A percentile compares a stretch with the other conserved stretches of the same genome.
Evolutionary conservation across 78 protist species (phyloP).

Genomic region (Dictyostelium discoideum): DNA sequence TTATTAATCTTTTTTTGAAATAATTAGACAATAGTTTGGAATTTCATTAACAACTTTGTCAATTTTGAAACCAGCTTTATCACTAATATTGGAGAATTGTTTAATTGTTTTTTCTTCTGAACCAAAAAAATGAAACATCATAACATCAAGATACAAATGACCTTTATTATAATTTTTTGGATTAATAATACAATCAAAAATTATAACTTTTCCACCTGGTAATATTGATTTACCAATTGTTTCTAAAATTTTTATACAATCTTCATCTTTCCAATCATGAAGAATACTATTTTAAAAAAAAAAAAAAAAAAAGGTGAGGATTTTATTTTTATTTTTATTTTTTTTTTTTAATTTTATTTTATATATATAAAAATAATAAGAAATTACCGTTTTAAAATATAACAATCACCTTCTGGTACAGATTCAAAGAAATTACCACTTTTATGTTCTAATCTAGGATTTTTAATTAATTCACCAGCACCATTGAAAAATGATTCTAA

Average conservation of each 20-base stretch:
- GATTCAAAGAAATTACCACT: conserved; percentile 42
- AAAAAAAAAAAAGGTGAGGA: no score
- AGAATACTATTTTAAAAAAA: not conserved
- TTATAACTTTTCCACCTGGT: conserved; percentile 10
- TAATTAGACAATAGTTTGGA: not conserved
- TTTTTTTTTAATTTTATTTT: no score
- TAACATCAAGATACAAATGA: not conserved
- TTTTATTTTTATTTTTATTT: no score
- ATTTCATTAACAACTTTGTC: not conserved
- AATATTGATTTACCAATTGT: conserved; percentile 17
- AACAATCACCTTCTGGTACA: conserved; percentile 49
- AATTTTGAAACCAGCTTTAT: not conserved
- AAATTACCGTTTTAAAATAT: conserved; percentile 4
- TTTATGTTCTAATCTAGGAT: conserved; percentile 36
- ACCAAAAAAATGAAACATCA: not conserved
- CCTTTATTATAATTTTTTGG: not conserved
- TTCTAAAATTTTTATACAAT: not conserved
- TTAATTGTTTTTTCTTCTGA: not conserved
- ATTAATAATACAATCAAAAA: conserved; percentile 2
- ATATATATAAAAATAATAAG: not conserved
- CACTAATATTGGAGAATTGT: not conserved
- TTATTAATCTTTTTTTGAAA: not conserved
- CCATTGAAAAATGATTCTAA: not conserved
- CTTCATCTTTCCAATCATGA: not conserved
- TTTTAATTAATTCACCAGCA: not conserved